Evolutionary conservation across 768 basidiomycete species (phyloP).

Genomic region (Tricholoma hemisulphureum): DNA sequence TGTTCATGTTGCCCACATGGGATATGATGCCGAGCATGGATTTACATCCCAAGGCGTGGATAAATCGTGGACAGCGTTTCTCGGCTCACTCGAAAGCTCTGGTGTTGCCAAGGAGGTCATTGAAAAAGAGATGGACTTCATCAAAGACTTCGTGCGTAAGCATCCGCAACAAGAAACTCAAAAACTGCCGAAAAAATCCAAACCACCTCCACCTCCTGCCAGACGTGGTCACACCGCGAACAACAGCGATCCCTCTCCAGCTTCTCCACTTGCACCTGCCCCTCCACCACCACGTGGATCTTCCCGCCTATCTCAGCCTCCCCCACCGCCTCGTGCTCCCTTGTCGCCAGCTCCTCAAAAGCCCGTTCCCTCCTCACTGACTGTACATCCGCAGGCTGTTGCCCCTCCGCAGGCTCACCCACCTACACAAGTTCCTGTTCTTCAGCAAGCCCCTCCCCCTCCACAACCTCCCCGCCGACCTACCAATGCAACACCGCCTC

Average conservation of each 20-base stretch:
- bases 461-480: constrained; percentile 18
- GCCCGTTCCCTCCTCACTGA: constrained; percentile 31
- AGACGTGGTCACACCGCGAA: constrained; percentile 38
- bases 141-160: constrained; percentile 74
- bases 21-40: constrained; percentile 82
- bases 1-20: constrained; percentile 93
- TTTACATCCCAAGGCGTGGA: constrained; percentile 88
- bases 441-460: constrained; percentile 15
- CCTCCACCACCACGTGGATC: constrained; percentile 31
- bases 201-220: constrained; percentile 51
- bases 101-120: constrained; percentile 73
- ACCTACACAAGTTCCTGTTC: constrained; percentile 13
- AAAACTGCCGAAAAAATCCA: constrained; percentile 43
- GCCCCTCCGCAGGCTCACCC: constrained; percentile 18
- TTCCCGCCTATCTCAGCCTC: constrained; percentile 32
- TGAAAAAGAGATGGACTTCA: constrained; percentile 81
- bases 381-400: constrained; percentile 9
- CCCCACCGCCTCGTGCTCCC: constrained; percentile 30
- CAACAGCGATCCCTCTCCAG: constrained; percentile 34
- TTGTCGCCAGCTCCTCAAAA: constrained; percentile 41
- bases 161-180: constrained; percentile 38
- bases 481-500: constrained; percentile 14
- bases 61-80: constrained; percentile 78
- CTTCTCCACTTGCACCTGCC: constrained; percentile 32
- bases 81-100: constrained; percentile 58